These are phyloP conservation scores for Phoenix roebelenii DNA, from an alignment of 176 grass and related monocot species.

Conservation along the genomic window DNA sequence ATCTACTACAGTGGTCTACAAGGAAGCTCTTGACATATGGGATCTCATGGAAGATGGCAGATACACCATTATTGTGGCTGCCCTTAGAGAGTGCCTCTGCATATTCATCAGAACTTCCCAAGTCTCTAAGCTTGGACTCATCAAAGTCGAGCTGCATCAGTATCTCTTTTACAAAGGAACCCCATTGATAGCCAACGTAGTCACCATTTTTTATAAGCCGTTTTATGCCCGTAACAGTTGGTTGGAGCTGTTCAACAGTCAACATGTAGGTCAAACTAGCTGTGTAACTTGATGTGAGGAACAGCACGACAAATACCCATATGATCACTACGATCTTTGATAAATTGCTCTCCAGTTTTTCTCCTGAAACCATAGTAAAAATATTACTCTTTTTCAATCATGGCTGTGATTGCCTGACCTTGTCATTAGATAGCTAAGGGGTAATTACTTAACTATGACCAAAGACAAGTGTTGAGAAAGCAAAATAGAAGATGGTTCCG, in stretches of 20 bases:
- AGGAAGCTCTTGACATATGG: conserved; percentile 60
- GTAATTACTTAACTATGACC: background rate
- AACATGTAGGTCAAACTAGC: background rate
- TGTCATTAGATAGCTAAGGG: background rate
- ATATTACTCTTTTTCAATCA: too few relatives aligned
- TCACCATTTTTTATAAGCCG: too few relatives aligned
- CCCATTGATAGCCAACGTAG: too few relatives aligned
- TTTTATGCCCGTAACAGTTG: background rate
- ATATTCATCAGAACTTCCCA: too few relatives aligned
- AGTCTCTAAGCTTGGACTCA: too few relatives aligned
- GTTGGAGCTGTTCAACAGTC: background rate
- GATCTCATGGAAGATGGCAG: conserved; percentile 51
- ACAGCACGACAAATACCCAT: background rate
- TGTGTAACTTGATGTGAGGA: background rate
- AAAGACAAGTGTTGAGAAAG: background rate
- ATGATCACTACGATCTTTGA: background rate
- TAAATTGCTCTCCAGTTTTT: background rate
- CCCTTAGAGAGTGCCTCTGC: conserved; percentile 28
- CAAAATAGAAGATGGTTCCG: background rate
- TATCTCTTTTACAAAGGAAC: too few relatives aligned
- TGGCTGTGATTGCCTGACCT: too few relatives aligned
- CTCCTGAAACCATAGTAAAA: background rate
- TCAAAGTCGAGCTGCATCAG: too few relatives aligned
- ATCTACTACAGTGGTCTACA: conserved; percentile 35
- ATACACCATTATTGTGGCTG: conserved; percentile 25